phyloP scores from a whole-genome alignment of 2,329 filamentous ascomycete genomes.

The Xylaria sp. region DNA sequence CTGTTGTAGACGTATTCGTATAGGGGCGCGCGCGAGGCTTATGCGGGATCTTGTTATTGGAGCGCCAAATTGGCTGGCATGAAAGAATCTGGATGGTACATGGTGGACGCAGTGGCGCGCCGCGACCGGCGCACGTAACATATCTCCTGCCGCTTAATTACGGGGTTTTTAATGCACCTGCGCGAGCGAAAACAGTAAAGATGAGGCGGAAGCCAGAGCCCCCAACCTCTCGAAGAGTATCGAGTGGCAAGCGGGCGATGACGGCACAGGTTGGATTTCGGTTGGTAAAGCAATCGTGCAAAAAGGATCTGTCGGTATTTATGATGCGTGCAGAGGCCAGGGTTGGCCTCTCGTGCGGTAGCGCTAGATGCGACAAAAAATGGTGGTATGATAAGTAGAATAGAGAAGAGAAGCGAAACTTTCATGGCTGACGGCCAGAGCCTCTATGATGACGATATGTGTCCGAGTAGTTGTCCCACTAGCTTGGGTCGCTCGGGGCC shows the following conservation, averaged over 20 bases:
- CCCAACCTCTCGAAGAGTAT: constrained; percentile 16
- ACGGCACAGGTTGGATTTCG: not conserved
- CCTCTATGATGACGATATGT: constrained; percentile 23
- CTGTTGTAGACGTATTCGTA: constrained; percentile 36
- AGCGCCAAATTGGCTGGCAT: constrained; percentile 1
- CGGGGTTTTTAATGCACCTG: not conserved
- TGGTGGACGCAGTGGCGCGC: constrained; percentile 25
- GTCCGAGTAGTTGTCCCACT: constrained; percentile 15
- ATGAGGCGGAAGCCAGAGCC: constrained; percentile 26
- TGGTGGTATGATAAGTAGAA: not conserved
- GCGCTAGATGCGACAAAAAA: not conserved
- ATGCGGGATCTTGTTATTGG: constrained; percentile 22
- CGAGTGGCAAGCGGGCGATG: not conserved
- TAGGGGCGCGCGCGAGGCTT: constrained; percentile 23
- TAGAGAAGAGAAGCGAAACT: constrained; percentile 1
- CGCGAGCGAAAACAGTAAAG: not conserved
- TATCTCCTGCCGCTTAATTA: constrained; percentile 14
- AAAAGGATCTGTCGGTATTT: not conserved
- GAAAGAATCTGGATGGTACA: constrained; percentile 14
- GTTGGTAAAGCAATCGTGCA: not conserved
- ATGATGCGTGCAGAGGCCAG: not conserved
- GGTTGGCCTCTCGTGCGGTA: not conserved
- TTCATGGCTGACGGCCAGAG: not conserved
- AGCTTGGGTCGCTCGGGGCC: constrained; percentile 21
- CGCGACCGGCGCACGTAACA: constrained; percentile 30